Evolutionary conservation across 495 filamentous ascomycete species (phyloP).

Genomic region (Amniculicola lignicola): DNA sequence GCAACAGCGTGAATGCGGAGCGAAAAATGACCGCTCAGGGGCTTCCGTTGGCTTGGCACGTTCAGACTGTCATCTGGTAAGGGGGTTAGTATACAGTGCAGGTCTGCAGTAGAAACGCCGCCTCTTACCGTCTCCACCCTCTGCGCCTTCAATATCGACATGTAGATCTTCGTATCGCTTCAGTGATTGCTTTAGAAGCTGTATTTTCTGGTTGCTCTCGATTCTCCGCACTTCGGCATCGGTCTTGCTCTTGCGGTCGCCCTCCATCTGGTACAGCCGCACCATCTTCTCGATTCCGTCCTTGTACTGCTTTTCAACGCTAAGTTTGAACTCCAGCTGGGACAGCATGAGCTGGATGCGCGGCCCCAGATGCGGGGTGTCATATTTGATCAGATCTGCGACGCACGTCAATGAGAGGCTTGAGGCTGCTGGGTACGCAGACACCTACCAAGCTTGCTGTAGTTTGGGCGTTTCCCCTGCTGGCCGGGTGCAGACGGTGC

Average conservation of each 20-base stretch:
- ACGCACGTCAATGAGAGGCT: background rate
- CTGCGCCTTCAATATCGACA: constrained; percentile 83
- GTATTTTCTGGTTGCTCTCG: constrained; percentile 97
- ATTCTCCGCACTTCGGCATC: constrained; percentile 86
- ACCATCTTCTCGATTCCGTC: constrained; percentile 99
- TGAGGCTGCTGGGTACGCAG: constrained; percentile 33
- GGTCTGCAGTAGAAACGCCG: background rate
- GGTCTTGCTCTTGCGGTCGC: constrained; percentile 90
- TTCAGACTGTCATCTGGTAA: constrained; percentile 89
- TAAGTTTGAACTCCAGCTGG: constrained; percentile 97
- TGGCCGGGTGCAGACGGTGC: constrained; percentile 64
- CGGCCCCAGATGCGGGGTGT: constrained; percentile 90
- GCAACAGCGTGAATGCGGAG: constrained; percentile 83
- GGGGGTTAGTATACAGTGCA: background rate
- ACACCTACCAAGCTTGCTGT: constrained; percentile 82
- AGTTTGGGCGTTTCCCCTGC: constrained; percentile 80
- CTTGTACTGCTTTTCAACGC: constrained; percentile 98
- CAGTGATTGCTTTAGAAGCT: constrained; percentile 88
- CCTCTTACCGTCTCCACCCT: constrained; percentile 74
- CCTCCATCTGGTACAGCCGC: constrained; percentile 93
- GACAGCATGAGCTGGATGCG: constrained; percentile 99
- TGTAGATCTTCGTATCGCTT: constrained; percentile 98
- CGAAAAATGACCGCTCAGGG: constrained; percentile 81
- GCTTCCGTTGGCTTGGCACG: constrained; percentile 88
- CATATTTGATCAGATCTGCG: constrained; percentile 96